These are phyloP conservation scores for Rhizopogon rudus DNA, from an alignment of 768 basidiomycete species.

Conservation along the genomic window DNA sequence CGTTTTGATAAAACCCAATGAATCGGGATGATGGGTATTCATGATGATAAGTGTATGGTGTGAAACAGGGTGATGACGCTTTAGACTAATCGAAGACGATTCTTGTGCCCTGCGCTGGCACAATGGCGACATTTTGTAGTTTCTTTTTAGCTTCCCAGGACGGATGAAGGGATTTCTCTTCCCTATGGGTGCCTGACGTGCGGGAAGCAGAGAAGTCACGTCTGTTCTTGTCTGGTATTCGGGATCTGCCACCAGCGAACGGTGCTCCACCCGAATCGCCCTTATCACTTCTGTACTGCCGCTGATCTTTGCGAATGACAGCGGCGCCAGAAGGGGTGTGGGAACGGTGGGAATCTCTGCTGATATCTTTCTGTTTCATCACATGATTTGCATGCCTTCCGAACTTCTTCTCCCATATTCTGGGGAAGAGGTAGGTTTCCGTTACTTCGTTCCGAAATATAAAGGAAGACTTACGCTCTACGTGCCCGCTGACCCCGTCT, in stretches of 20 bases:
- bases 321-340: constrained; percentile 1
- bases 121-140: constrained; percentile 58
- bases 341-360: constrained; percentile 6
- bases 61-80: background rate
- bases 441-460: background rate
- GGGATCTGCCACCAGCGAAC: constrained; percentile 12
- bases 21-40: background rate
- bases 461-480: constrained; percentile 65
- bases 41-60: no score
- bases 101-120: constrained; percentile 78
- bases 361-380: constrained; percentile 46
- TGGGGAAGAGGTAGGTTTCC: constrained; percentile 25
- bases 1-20: background rate
- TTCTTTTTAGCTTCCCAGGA: constrained; percentile 95
- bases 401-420: constrained; percentile 98
- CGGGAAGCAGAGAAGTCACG: background rate
- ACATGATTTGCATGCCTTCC: constrained; percentile 90
- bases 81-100: constrained; percentile 48
- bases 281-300: constrained; percentile 11
- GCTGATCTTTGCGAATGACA: constrained; percentile 12
- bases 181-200: constrained; percentile 1
- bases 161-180: constrained; percentile 63
- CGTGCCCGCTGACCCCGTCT: constrained; percentile 92
- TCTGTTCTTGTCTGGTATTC: background rate
- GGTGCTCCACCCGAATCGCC: constrained; percentile 10